These are phyloP conservation scores for Boletus insuetus DNA, from an alignment of 768 basidiomycete species.

Conservation along the genomic window DNA sequence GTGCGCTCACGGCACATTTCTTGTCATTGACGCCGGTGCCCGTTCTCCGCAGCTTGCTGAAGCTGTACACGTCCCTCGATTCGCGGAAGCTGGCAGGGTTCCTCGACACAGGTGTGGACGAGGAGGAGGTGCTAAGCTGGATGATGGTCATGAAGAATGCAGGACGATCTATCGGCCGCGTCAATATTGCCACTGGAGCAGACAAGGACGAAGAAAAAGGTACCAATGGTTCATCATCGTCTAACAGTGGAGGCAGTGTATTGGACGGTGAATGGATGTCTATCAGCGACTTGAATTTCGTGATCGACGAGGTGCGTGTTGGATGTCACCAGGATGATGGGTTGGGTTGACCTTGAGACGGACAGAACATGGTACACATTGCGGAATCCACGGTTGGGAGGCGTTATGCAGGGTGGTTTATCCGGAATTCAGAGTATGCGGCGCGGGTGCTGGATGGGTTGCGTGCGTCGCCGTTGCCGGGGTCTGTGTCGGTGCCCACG, in stretches of 20 bases:
- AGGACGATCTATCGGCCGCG: conserved; percentile 62
- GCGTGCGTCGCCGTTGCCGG: conserved; percentile 53
- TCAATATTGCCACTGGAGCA: conserved; percentile 41
- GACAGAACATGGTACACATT: conserved; percentile 93
- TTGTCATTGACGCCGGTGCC: conserved; percentile 73
- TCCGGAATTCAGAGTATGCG: conserved; percentile 91
- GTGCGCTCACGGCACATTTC: conserved; percentile 82
- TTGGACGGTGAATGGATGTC: conserved; percentile 85
- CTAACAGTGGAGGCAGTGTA: conserved; percentile 44
- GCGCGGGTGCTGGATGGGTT: conserved; percentile 84
- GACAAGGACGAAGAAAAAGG: conserved; percentile 36
- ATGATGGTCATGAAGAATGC: conserved; percentile 96
- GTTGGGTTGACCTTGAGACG: neutral
- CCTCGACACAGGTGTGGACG: conserved; percentile 69
- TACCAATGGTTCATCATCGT: conserved; percentile 11
- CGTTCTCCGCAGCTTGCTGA: conserved; percentile 87
- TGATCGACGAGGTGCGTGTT: conserved; percentile 79
- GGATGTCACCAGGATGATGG: neutral
- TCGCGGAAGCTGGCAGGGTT: conserved; percentile 90
- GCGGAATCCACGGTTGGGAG: conserved; percentile 92
- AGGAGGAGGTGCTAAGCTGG: conserved; percentile 94
- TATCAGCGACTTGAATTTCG: conserved; percentile 93
- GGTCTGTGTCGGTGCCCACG: neutral
- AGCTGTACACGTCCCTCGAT: conserved; percentile 92
- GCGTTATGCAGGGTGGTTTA: conserved; percentile 96